Percentiles rank a stretch among this genome's conserved stretches.
Conservation (phyloP, 345 rosid species). For the Eucalyptus camaldulensis region DNA sequence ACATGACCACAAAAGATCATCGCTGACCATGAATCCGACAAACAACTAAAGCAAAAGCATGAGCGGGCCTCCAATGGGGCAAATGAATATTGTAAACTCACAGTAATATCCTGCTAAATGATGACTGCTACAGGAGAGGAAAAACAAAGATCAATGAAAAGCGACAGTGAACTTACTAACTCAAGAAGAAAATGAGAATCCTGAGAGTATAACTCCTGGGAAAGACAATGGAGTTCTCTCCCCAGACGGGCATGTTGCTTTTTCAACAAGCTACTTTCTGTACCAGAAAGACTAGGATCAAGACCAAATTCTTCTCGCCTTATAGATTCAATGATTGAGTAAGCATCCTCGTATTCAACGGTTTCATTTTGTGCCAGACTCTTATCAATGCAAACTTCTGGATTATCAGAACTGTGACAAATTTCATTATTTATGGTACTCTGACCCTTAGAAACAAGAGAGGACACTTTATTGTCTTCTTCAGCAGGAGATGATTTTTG, state of each 20-base stretch:
- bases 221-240: slow-evolving; percentile 91
- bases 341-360: slow-evolving; percentile 23
- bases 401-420: slow-evolving; percentile 3
- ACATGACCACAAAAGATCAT: background rate
- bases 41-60: background rate
- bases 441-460: slow-evolving; percentile 3
- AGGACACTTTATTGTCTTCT: background rate
- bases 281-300: slow-evolving; percentile 46
- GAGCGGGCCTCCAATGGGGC: background rate
- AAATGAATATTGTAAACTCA: background rate
- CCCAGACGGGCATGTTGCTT: slow-evolving; percentile 98
- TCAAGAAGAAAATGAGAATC: slow-evolving; percentile 98
- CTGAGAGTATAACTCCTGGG: slow-evolving; percentile 93
- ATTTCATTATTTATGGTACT: slow-evolving; percentile 6
- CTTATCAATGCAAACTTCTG: slow-evolving; percentile 6
- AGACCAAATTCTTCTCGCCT: slow-evolving; percentile 86
- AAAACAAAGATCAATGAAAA: background rate
- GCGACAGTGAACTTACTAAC: slow-evolving; percentile 40
- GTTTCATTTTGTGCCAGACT: slow-evolving; percentile 6
- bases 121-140: background rate
- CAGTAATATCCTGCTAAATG: background rate
- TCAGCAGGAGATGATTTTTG: slow-evolving; percentile 7
- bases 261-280: slow-evolving; percentile 60
- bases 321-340: slow-evolving; percentile 49
- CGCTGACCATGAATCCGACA: background rate